These are phyloP conservation scores for Cercophora sp. DNA, from an alignment of 495 filamentous ascomycete species.

Conservation along the genomic window DNA sequence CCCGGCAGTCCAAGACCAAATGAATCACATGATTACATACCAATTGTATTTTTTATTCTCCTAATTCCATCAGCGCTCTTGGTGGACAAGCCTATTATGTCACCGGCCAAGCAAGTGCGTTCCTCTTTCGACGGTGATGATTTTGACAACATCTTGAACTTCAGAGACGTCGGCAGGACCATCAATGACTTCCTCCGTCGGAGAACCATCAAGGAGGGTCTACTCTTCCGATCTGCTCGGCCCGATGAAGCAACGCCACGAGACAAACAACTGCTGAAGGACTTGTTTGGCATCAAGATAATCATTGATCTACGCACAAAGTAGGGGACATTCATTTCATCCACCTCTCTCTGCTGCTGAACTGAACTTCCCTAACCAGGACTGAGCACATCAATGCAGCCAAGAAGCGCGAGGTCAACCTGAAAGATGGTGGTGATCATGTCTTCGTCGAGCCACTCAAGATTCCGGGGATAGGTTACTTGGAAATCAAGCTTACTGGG, in stretches of 20 bases:
- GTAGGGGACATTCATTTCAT: constrained; percentile 37
- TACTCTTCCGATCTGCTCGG: constrained; percentile 69
- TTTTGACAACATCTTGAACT: constrained; percentile 72
- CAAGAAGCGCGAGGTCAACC: constrained; percentile 54
- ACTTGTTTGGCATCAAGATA: constrained; percentile 61
- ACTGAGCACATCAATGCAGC: constrained; percentile 70
- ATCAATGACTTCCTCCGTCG: constrained; percentile 57
- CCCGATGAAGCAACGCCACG: constrained; percentile 66
- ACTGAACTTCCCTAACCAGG: not conserved
- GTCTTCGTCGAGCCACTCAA: constrained; percentile 44
- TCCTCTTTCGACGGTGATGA: constrained; percentile 5
- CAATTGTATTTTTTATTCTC: no score
- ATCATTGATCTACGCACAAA: constrained; percentile 76
- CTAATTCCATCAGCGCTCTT: no score
- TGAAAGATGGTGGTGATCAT: constrained; percentile 36
- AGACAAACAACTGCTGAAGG: constrained; percentile 57
- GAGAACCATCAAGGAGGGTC: constrained; percentile 63
- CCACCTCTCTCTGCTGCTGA: not conserved
- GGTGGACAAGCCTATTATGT: no score
- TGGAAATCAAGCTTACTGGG: constrained; percentile 69
- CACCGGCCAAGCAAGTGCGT: no score
- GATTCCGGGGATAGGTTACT: constrained; percentile 58
- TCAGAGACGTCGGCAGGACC: constrained; percentile 76
- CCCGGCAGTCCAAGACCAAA: no score
- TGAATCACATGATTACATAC: no score